Evolutionary conservation across 371 early-diverging fungal species (phyloP).

Genomic region (Lichtheimia ornata): DNA sequence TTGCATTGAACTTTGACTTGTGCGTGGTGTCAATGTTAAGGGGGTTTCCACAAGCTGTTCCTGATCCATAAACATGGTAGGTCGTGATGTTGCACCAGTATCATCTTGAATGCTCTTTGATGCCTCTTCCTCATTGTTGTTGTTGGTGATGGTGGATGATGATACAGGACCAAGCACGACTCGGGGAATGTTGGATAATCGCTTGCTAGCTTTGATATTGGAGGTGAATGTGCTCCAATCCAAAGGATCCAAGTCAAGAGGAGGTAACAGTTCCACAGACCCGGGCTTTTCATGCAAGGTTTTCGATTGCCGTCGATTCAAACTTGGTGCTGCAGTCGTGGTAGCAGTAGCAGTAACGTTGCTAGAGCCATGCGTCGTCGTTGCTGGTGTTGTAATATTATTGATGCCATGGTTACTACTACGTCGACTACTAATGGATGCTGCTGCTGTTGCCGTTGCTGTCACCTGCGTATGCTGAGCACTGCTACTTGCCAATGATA

Average conservation of each 20-base stretch:
- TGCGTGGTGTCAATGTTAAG: slow-evolving; percentile 4
- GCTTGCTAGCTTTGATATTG: too few species aligned
- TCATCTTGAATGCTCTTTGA: too few species aligned
- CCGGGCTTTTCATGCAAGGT: slow-evolving; percentile 9
- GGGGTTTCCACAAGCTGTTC: slow-evolving; percentile 3
- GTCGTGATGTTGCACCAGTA: too few species aligned
- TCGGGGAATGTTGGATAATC: background rate
- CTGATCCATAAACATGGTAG: too few species aligned
- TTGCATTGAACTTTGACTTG: background rate
- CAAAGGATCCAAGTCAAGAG: slow-evolving; percentile 16
- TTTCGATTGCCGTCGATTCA: slow-evolving; percentile 6
- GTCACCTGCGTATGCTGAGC: too few species aligned
- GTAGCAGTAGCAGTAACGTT: too few species aligned
- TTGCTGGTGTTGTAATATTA: too few species aligned
- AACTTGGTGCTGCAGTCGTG: too few species aligned
- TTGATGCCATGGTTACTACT: too few species aligned
- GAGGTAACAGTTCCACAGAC: slow-evolving; percentile 12
- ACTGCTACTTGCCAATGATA: background rate
- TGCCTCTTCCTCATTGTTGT: background rate
- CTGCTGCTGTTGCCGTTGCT: too few species aligned
- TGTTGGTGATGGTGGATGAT: background rate
- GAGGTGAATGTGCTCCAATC: slow-evolving; percentile 8
- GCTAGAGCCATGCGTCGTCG: too few species aligned
- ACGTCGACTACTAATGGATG: too few species aligned
- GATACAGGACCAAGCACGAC: slow-evolving; percentile 5